Percentiles rank a stretch among this genome's conserved stretches.
These are phyloP conservation scores for Brassica napus DNA, from an alignment of 345 rosid species.

Conservation along the genomic window DNA sequence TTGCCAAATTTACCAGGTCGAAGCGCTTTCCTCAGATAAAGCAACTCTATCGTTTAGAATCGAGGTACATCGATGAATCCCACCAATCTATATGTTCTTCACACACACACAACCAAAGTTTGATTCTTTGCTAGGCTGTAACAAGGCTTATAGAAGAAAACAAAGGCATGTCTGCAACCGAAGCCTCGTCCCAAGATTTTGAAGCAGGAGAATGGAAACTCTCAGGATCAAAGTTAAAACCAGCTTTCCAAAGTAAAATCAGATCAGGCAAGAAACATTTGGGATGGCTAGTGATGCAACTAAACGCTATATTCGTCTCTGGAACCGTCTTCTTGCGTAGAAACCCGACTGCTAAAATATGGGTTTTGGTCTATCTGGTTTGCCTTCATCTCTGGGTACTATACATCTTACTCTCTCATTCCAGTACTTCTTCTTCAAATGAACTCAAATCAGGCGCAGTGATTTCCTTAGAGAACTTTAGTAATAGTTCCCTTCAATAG, in stretches of 20 bases:
- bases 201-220: conserved; percentile 68
- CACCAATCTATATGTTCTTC: conserved; percentile 7
- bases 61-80: conserved; percentile 54
- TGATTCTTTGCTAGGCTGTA: conserved; percentile 53
- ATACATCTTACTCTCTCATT: conserved; percentile 63
- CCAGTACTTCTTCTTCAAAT: conserved; percentile 43
- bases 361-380: conserved; percentile 65
- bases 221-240: conserved; percentile 54
- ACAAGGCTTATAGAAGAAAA: conserved; percentile 78
- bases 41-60: conserved; percentile 78
- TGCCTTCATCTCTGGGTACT: conserved; percentile 93
- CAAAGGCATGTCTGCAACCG: conserved; percentile 40
- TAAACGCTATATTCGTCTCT: conserved; percentile 69
- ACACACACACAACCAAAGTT: background rate
- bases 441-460: conserved; percentile 65
- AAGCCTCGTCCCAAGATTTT: conserved; percentile 51
- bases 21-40: conserved; percentile 91
- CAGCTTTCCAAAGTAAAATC: conserved; percentile 59
- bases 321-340: conserved; percentile 73
- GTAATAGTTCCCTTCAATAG: conserved; percentile 45
- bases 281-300: conserved; percentile 65
- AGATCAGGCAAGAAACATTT: conserved; percentile 69
- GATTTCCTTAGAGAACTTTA: conserved; percentile 69
- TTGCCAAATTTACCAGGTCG: conserved; percentile 57
- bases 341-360: conserved; percentile 69